Percentiles rank a stretch among this genome's conserved stretches.
These are phyloP conservation scores for Ceratocystis variospora DNA, from an alignment of 2,329 filamentous ascomycete species.

Conservation along the genomic window DNA sequence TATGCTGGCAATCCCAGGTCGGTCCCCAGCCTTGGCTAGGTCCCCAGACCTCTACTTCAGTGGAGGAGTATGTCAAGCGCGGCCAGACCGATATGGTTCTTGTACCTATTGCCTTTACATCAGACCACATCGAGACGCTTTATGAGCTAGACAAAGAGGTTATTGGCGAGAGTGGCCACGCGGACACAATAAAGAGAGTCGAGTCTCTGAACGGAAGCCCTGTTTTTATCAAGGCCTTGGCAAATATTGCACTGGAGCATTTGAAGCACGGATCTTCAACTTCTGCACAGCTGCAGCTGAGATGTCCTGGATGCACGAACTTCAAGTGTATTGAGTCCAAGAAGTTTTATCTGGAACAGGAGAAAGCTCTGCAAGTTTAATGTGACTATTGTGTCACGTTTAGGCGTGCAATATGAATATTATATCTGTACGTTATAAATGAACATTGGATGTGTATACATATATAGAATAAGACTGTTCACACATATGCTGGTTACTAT, in stretches of 20 bases:
- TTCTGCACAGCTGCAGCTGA: conserved; percentile 73
- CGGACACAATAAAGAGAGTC: conserved; percentile 71
- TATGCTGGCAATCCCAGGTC: conserved; percentile 97
- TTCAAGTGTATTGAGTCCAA: conserved; percentile 72
- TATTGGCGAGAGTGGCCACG: conserved; percentile 69
- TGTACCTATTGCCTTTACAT: conserved; percentile 93
- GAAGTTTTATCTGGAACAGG: conserved; percentile 40
- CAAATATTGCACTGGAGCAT: conserved; percentile 73
- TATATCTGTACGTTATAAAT: not conserved
- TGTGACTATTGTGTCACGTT: not conserved
- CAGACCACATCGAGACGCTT: conserved; percentile 96
- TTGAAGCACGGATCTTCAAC: conserved; percentile 52
- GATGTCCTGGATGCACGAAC: conserved; percentile 87
- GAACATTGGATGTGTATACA: not conserved
- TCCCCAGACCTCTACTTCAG: conserved; percentile 78
- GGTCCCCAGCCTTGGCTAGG: conserved; percentile 91
- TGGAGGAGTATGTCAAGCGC: conserved; percentile 77
- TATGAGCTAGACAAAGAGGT: conserved; percentile 92
- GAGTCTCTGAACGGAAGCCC: conserved; percentile 86
- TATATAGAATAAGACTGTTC: not conserved
- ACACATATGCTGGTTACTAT: too few species aligned
- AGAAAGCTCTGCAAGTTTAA: conserved; percentile 5
- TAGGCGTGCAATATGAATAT: not conserved
- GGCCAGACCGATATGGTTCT: conserved; percentile 83
- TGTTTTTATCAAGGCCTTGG: conserved; percentile 80